Evolutionary conservation across 352 stramenopile species (phyloP).

Genomic region (Pythium monospermum): DNA sequence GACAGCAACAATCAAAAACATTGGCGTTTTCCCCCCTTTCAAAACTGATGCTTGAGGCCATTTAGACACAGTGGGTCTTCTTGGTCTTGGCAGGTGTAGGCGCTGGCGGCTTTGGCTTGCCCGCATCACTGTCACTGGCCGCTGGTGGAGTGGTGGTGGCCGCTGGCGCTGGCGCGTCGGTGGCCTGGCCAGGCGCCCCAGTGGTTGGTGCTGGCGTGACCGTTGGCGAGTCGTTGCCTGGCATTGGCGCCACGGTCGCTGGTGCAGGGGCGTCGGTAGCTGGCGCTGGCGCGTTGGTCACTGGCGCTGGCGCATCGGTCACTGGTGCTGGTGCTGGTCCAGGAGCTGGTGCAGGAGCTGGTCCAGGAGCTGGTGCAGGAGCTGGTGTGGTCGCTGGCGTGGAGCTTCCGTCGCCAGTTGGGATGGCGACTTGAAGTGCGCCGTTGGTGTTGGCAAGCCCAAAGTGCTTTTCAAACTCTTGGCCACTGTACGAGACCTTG

Average conservation of each 20-base stretch:
- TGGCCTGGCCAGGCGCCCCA: no score
- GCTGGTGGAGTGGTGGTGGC: no score
- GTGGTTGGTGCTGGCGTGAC: no score
- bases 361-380: slow-evolving; percentile 3
- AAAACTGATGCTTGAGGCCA: slow-evolving; percentile 3
- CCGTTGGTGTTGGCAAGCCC: slow-evolving; percentile 30
- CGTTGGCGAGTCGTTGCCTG: no score
- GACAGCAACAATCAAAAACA: no score
- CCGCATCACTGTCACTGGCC: no score
- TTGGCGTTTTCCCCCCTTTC: background rate
- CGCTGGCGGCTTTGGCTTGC: no score
- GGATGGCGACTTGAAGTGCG: slow-evolving; percentile 35
- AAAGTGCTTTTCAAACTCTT: slow-evolving; percentile 59
- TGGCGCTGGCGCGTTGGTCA: background rate
- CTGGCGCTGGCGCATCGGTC: background rate
- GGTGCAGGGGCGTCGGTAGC: background rate
- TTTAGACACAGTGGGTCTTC: slow-evolving; percentile 6
- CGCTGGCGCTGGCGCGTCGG: no score
- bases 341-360: background rate
- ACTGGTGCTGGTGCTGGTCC: background rate
- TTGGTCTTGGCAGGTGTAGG: no score
- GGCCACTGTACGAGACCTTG: slow-evolving; percentile 33
- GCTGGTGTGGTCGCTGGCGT: background rate
- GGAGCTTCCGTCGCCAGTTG: slow-evolving; percentile 15
- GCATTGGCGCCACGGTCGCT: no score